phyloP scores from a whole-genome alignment of 108 stramenopile genomes.

The Nannochloropsis salina region DNA sequence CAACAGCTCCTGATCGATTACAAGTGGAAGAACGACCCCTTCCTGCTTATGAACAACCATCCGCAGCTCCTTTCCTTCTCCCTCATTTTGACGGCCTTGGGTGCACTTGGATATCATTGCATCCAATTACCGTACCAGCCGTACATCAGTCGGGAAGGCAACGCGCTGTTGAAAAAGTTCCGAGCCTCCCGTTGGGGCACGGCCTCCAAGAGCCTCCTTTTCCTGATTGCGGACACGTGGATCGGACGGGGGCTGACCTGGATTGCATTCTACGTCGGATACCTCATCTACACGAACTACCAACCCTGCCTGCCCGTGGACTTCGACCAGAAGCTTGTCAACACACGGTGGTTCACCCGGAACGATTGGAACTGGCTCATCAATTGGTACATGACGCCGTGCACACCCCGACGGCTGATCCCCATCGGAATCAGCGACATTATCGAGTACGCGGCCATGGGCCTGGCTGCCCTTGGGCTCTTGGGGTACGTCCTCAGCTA shows the following conservation, averaged over 20 bases:
- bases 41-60: neutral
- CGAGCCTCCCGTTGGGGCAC: neutral
- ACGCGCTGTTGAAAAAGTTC: neutral
- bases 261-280: neutral
- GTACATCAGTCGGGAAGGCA: neutral
- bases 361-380: slow-evolving; percentile 12
- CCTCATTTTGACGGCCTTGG: neutral
- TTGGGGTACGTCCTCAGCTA: neutral
- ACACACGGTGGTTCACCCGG: neutral
- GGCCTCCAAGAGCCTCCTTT: neutral
- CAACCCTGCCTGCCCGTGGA: neutral
- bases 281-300: neutral
- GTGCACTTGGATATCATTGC: neutral
- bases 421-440: neutral
- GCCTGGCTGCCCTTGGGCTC: neutral
- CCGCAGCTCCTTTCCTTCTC: neutral
- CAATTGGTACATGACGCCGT: slow-evolving; percentile 4
- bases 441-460: neutral
- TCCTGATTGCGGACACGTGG: neutral
- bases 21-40: slow-evolving; percentile 10
- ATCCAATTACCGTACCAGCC: neutral
- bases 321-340: neutral
- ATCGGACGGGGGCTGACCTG: neutral
- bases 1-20: slow-evolving; percentile 20
- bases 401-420: neutral